A percentile compares a stretch with the other conserved stretches of the same genome.
phyloP scores from a whole-genome alignment of 192 early-diverging fungal genomes.

The Linnemannia schmuckeri region DNA sequence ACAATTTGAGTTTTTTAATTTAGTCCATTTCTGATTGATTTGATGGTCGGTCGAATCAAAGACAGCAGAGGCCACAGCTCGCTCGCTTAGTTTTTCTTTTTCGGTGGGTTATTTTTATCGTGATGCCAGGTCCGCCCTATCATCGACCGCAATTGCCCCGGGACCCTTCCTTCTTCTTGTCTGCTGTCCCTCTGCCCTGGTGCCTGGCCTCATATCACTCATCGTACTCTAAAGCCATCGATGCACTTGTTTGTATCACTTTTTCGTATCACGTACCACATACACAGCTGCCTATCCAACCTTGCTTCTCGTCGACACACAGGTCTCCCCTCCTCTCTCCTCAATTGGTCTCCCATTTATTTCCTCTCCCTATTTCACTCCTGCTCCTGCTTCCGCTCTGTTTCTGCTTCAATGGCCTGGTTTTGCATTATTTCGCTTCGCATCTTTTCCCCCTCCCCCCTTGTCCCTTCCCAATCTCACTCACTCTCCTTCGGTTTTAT shows the following conservation, averaged over 20 bases:
- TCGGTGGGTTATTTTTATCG: not conserved
- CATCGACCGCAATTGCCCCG: not conserved
- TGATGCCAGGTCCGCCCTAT: not conserved
- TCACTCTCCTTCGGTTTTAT: not conserved
- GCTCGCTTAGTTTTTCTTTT: not conserved
- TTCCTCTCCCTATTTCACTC: not conserved
- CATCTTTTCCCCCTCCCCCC: not conserved
- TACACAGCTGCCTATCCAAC: not conserved
- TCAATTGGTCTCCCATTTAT: not conserved
- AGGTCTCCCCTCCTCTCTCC: not conserved
- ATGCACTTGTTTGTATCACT: not conserved
- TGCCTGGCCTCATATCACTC: not conserved
- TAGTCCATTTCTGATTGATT: not conserved
- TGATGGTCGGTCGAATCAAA: not conserved
- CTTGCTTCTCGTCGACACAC: not conserved
- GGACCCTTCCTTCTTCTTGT: not conserved
- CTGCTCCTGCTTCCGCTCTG: not conserved
- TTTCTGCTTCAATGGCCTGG: too few species aligned
- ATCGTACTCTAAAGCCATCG: too few species aligned
- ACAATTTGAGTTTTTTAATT: constrained; percentile 8
- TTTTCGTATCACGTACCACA: not conserved
- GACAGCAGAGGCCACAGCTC: constrained; percentile 4
- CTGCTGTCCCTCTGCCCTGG: not conserved
- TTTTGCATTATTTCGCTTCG: not conserved
- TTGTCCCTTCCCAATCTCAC: not conserved